Base-by-base conservation (phyloP, 768 basidiomycete genomes). In the Tylopilus rubrobrunneus region DNA sequence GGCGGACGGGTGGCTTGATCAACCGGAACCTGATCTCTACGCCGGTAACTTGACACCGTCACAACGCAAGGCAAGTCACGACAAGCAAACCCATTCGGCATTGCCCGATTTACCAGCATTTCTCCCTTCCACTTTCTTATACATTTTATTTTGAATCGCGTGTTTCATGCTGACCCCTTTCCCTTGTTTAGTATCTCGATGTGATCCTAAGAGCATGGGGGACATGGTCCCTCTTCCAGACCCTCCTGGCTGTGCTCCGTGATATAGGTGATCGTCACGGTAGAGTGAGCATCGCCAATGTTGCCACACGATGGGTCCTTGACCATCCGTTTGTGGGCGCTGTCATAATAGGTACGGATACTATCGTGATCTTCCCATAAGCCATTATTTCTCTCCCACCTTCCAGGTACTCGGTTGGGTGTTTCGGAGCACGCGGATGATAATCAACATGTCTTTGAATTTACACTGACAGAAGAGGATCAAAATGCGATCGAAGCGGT, bases 181-280 rank as follows among this genome's bases (percentile, higher is more conserved):
- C 56, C 48, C 23, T 48, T 40, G 1, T 33, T n/a, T 55, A 92
- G 90, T 92, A 92, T 67, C 82, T 91, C 45, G 89, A 92, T 61
- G 83, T 89, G 76, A 92, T 92, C 56, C 62, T 86, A 45, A 82
- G 80, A 58, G 86, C 80, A 1, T 92, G 90, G 89, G 90, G 89
- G 3, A 76, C 69, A 45, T 92, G 89, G 89, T 60, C 73, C 8
- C 78, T 91, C 27, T 91, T 92, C 69, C 90, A 91, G 62, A 62
- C 71, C 0, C 77, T 92, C 0, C 71, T 92, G 40, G 51, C 63
- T 21, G 77, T 79, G 39, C 75, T 92, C 31, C 79, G 82, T 21
- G 62, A 58, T n/a, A 78, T 92, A 51, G 89, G 82, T 4, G 79
- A 86, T 73, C 80, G 78, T 23, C 84, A 89, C 67, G 78, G 76